Evolutionary conservation across 2,329 filamentous ascomycete genomes (phyloP).

Genomic region (Colletotrichum viniferum): DNA sequence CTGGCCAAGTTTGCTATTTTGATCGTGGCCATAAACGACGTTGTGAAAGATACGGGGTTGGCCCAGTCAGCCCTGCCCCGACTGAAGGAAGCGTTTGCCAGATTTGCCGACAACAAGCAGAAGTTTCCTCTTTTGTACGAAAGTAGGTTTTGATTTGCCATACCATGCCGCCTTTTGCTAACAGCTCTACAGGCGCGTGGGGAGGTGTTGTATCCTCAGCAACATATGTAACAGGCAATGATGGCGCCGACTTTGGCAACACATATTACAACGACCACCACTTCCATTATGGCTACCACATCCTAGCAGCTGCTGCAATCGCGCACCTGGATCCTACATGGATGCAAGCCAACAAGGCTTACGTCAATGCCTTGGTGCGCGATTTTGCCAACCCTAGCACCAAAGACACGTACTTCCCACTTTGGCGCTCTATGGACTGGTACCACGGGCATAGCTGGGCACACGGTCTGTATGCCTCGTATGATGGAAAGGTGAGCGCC

Average conservation of each 20-base stretch:
- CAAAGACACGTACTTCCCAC: slow-evolving; percentile 77
- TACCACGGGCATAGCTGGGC: slow-evolving; percentile 96
- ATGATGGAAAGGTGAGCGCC: slow-evolving; percentile 68
- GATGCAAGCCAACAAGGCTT: slow-evolving; percentile 75
- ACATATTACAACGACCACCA: slow-evolving; percentile 81
- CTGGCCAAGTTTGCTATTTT: slow-evolving; percentile 78
- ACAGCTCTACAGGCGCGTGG: slow-evolving; percentile 61
- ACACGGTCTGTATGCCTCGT: slow-evolving; percentile 72
- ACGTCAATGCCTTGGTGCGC: slow-evolving; percentile 82
- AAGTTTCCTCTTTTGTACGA: slow-evolving; percentile 70
- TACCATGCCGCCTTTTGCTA: background rate
- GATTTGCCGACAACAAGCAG: slow-evolving; percentile 72
- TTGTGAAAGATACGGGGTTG: slow-evolving; percentile 62
- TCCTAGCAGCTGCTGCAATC: slow-evolving; percentile 84
- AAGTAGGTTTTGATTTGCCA: slow-evolving; percentile 41
- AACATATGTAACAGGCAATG: slow-evolving; percentile 71
- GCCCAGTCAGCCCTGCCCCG: slow-evolving; percentile 62
- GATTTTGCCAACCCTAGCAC: slow-evolving; percentile 79
- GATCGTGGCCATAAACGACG: slow-evolving; percentile 67
- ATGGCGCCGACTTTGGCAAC: slow-evolving; percentile 86
- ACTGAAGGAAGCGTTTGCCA: slow-evolving; percentile 69
- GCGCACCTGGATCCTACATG: slow-evolving; percentile 78
- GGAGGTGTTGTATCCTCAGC: slow-evolving; percentile 81
- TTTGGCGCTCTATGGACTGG: slow-evolving; percentile 88
- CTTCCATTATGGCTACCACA: slow-evolving; percentile 86